These are phyloP conservation scores for Cadophora gregata DNA, from an alignment of 2,329 filamentous ascomycete species.

Conservation along the genomic window DNA sequence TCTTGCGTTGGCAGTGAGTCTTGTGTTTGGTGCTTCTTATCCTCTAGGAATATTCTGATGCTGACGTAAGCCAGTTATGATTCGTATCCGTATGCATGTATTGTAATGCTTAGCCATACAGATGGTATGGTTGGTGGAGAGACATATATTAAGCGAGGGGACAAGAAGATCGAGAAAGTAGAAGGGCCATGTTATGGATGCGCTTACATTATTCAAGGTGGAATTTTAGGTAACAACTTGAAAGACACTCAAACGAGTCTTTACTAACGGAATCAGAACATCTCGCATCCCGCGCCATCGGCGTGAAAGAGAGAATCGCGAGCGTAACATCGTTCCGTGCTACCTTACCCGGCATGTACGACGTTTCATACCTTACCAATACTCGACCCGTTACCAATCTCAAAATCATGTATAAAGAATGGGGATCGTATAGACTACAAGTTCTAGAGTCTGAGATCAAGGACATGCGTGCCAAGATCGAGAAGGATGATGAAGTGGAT, in stretches of 20 bases:
- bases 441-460: conserved; percentile 2
- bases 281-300: conserved; percentile 4
- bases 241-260: not conserved
- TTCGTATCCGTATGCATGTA: conserved; percentile 16
- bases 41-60: not conserved
- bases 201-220: conserved; percentile 6
- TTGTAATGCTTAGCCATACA: conserved; percentile 13
- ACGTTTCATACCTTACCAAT: conserved; percentile 2
- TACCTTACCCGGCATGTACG: conserved; percentile 1
- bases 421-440: conserved; percentile 2
- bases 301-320: conserved; percentile 8
- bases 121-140: conserved; percentile 10
- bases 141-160: conserved; percentile 13
- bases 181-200: conserved; percentile 1
- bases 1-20: conserved; percentile 12
- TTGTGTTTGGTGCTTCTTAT: not conserved
- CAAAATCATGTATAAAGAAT: conserved; percentile 15
- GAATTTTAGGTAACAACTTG: not conserved
- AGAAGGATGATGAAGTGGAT: not conserved
- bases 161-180: conserved; percentile 16
- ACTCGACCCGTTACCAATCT: not conserved
- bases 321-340: conserved; percentile 6
- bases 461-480: conserved; percentile 4
- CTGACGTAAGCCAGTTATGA: not conserved
- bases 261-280: not conserved